Percentiles rank a stretch among this genome's conserved stretches.
phyloP scores from a whole-genome alignment of 2,329 filamentous ascomycete genomes.

The Sporothrix brasiliensis region DNA sequence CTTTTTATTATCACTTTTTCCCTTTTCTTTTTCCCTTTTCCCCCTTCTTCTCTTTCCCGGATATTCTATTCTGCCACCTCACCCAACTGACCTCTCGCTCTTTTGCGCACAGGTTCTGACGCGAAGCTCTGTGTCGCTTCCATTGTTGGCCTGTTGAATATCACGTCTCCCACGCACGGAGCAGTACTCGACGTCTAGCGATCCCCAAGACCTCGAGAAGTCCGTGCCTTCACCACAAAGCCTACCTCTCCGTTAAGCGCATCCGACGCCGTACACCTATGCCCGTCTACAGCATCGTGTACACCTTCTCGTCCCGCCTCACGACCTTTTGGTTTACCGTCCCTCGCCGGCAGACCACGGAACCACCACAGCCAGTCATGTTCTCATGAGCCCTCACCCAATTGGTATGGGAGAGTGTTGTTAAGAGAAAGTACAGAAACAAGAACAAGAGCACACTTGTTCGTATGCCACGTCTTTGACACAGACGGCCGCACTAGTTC shows the following conservation, averaged over 20 bases:
- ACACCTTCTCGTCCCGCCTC: not conserved
- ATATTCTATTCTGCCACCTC: constrained; percentile 19
- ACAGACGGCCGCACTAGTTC: not conserved
- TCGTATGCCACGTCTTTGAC: not conserved
- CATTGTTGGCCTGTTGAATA: not conserved
- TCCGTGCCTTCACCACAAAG: not conserved
- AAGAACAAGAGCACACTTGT: not conserved
- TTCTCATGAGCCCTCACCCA: constrained; percentile 41
- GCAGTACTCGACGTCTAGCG: constrained; percentile 4
- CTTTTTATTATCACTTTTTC: constrained; percentile 6
- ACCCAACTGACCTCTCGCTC: constrained; percentile 13
- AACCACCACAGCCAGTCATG: constrained; percentile 40
- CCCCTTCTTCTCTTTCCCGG: constrained; percentile 5
- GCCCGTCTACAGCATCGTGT: not conserved
- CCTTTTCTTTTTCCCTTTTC: not conserved
- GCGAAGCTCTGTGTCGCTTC: not conserved
- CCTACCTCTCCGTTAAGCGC: not conserved
- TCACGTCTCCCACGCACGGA: not conserved
- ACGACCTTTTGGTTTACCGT: constrained; percentile 31
- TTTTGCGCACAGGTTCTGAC: constrained; percentile 3
- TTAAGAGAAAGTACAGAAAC: constrained; percentile 30
- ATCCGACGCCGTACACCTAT: not conserved
- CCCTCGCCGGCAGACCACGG: constrained; percentile 29
- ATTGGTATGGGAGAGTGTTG: constrained; percentile 42
- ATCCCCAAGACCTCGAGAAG: not conserved